Conservation (phyloP, 768 basidiomycete genomes). For the Saitozyma podzolica region DNA sequence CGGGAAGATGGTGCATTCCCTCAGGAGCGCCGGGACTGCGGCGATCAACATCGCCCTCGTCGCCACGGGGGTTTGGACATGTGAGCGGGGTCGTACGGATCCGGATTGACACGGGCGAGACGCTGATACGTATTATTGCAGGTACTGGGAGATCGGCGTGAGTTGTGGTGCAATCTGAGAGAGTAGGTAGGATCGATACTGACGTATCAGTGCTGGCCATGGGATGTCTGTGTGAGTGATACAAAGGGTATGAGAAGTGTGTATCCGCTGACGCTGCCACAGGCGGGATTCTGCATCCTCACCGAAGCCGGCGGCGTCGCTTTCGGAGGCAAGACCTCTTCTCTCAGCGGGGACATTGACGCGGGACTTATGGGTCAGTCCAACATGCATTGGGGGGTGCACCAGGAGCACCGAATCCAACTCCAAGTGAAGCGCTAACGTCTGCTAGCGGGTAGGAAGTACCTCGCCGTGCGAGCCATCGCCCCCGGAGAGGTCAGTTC, state of each 20-base stretch:
- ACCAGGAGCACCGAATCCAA: not conserved
- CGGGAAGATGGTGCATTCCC: constrained; percentile 80
- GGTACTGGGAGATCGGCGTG: constrained; percentile 35
- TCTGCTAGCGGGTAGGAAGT: constrained; percentile 38
- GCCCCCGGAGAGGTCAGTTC: constrained; percentile 35
- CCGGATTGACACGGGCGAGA: no score
- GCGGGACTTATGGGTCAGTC: constrained; percentile 33
- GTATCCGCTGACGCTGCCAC: not conserved
- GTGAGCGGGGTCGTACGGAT: constrained; percentile 41
- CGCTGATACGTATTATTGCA: not conserved
- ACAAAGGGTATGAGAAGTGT: not conserved
- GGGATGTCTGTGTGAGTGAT: constrained; percentile 76
- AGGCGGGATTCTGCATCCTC: constrained; percentile 86
- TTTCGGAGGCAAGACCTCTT: constrained; percentile 61
- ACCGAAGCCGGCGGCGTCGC: constrained; percentile 83
- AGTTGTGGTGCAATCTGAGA: constrained; percentile 61
- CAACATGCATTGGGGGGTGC: constrained; percentile 25
- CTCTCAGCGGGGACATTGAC: constrained; percentile 52
- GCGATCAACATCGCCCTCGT: constrained; percentile 60
- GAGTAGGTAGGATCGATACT: not conserved
- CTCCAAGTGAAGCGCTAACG: constrained; percentile 9
- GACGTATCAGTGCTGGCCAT: constrained; percentile 62
- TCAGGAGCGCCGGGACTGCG: constrained; percentile 68
- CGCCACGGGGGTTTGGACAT: constrained; percentile 81
- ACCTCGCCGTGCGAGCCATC: constrained; percentile 52